These are phyloP conservation scores for Gossypium arboreum DNA, from an alignment of 345 rosid genomes.

Conservation along the genomic window DNA sequence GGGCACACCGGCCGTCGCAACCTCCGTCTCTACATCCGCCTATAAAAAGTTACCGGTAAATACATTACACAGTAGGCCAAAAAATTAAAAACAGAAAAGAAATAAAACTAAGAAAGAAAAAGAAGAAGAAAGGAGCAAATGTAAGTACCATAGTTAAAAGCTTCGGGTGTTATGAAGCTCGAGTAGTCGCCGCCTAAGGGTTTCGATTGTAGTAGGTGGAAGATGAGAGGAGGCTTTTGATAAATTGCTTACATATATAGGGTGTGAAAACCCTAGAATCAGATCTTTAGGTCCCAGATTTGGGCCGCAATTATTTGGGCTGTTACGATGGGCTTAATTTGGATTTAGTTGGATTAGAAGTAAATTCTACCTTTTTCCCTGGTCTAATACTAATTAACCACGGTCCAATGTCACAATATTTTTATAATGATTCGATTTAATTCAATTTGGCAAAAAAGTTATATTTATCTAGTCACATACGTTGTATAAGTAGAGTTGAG, in stretches of 20 bases:
- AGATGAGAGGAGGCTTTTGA: too few relatives aligned
- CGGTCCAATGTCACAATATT: too few relatives aligned
- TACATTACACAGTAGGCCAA: too few relatives aligned
- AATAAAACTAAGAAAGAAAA: not conserved
- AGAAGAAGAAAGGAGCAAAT: not conserved
- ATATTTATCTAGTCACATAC: too few relatives aligned
- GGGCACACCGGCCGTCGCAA: slow-evolving; percentile 45
- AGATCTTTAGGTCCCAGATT: not conserved
- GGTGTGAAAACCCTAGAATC: not conserved
- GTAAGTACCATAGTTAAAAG: slow-evolving; percentile 31
- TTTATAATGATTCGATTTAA: too few relatives aligned
- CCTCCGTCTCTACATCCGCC: slow-evolving; percentile 49
- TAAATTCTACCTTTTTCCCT: too few relatives aligned
- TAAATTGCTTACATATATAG: not conserved
- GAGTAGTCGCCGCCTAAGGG: slow-evolving; percentile 37
- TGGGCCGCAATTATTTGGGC: not conserved
- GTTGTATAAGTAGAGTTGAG: too few relatives aligned
- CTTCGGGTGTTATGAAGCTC: not conserved
- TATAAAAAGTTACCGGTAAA: not conserved
- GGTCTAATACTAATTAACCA: too few relatives aligned
- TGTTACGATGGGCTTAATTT: not conserved
- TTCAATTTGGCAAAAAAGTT: too few relatives aligned
- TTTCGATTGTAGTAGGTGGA: not conserved
- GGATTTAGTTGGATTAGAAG: too few relatives aligned
- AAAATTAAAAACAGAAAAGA: not conserved